Evolutionary conservation across 139 green algal species (phyloP).

Genomic region (Prasinococcaceae sp.): DNA sequence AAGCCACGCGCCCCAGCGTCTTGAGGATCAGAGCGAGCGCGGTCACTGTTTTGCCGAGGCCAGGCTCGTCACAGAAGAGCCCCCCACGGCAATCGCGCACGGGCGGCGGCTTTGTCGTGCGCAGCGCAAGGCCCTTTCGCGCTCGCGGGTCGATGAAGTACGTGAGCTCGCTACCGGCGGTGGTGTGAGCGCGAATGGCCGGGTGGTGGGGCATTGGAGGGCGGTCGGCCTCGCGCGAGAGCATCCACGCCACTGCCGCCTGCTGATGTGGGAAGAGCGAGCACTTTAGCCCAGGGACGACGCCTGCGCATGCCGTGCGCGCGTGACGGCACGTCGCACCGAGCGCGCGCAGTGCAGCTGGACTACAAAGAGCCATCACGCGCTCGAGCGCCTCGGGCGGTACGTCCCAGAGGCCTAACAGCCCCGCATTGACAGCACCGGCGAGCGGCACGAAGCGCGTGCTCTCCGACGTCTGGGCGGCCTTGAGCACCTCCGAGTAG

Average conservation of each 20-base stretch:
- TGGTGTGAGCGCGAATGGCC: constrained; percentile 10
- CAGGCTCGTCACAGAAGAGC: constrained; percentile 84
- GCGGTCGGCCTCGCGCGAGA: constrained; percentile 27
- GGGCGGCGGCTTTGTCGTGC: constrained; percentile 9
- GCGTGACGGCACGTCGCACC: constrained; percentile 25
- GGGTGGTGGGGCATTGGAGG: constrained; percentile 20
- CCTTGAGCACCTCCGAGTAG: no score
- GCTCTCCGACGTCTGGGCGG: no score
- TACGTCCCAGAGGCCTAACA: constrained; percentile 7
- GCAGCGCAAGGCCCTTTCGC: constrained; percentile 15
- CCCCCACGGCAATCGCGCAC: constrained; percentile 46
- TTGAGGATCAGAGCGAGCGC: constrained; percentile 61
- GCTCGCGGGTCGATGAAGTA: constrained; percentile 7
- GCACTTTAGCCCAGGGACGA: constrained; percentile 37
- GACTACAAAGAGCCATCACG: constrained; percentile 17
- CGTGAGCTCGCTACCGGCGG: not conserved
- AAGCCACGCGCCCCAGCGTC: constrained; percentile 31
- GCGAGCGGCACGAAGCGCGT: no score
- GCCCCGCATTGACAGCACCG: no score
- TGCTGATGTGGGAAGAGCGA: constrained; percentile 47
- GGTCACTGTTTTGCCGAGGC: constrained; percentile 75
- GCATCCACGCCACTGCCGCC: constrained; percentile 51
- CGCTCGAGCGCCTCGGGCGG: constrained; percentile 11
- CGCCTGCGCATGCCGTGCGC: constrained; percentile 15
- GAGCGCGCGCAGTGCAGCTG: constrained; percentile 14